These are phyloP conservation scores for Paracorniculantispora psalliotae DNA, from an alignment of 2,329 filamentous ascomycete genomes.

Conservation along the genomic window DNA sequence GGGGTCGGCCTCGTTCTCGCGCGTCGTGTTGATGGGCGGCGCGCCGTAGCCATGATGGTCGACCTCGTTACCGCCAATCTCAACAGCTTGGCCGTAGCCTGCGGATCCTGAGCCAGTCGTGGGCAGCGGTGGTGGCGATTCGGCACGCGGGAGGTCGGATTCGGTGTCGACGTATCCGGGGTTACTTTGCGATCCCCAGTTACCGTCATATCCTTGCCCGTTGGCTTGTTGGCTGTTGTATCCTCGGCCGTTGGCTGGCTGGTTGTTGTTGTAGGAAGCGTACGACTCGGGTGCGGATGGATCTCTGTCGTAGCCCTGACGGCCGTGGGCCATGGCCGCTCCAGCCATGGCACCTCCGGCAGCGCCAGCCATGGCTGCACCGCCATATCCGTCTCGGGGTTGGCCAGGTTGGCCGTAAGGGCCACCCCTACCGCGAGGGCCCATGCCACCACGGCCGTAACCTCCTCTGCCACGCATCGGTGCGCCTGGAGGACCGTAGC, in stretches of 20 bases:
- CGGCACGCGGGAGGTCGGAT: slow-evolving; percentile 53
- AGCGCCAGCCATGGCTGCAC: slow-evolving; percentile 1
- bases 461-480: slow-evolving; percentile 32
- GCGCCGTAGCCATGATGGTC: slow-evolving; percentile 37
- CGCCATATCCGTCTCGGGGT: slow-evolving; percentile 10
- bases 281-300: slow-evolving; percentile 33
- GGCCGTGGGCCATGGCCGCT: slow-evolving; percentile 20
- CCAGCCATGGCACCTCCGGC: slow-evolving; percentile 16
- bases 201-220: slow-evolving; percentile 24
- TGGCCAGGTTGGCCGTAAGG: slow-evolving; percentile 7
- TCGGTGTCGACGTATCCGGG: slow-evolving; percentile 34
- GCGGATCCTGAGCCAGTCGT: slow-evolving; percentile 34
- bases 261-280: slow-evolving; percentile 31
- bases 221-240: slow-evolving; percentile 36
- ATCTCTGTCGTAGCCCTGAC: slow-evolving; percentile 30
- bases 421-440: slow-evolving; percentile 2
- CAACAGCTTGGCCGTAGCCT: slow-evolving; percentile 60
- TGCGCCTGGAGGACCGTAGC: slow-evolving; percentile 42
- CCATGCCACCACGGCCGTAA: slow-evolving; percentile 20
- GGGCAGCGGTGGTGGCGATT: slow-evolving; percentile 59
- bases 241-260: slow-evolving; percentile 33
- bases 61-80: slow-evolving; percentile 68
- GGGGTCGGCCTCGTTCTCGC: slow-evolving; percentile 66
- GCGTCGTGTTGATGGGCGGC: slow-evolving; percentile 31
- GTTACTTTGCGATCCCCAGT: slow-evolving; percentile 21